A percentile compares a stretch with the other conserved stretches of the same genome.
Conservation (phyloP, 495 filamentous ascomycete genomes). For the Tetracladium setigerum region DNA sequence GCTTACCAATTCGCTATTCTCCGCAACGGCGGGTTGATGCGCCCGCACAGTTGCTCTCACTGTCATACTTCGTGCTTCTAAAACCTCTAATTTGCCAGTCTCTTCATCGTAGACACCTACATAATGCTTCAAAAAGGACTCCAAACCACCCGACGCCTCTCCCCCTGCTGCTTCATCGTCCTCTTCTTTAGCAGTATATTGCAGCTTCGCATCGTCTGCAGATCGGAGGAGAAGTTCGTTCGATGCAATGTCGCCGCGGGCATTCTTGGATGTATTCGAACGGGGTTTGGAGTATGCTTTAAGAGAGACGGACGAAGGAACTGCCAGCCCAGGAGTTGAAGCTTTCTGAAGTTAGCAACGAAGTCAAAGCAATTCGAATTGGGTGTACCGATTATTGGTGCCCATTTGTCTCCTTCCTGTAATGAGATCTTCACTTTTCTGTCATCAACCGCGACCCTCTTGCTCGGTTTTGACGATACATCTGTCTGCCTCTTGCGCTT, state of each 20-base stretch:
- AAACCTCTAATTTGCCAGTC: constrained; percentile 61
- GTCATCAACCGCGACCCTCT: constrained; percentile 53
- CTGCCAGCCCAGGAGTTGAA: constrained; percentile 57
- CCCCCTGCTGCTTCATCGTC: too few species aligned
- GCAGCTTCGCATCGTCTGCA: constrained; percentile 64
- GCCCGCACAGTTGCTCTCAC: constrained; percentile 57
- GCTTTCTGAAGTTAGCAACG: constrained; percentile 35
- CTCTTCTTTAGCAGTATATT: constrained; percentile 76
- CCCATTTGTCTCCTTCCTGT: constrained; percentile 44
- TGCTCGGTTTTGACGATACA: constrained; percentile 46
- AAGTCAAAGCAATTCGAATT: background rate
- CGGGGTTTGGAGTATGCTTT: constrained; percentile 55
- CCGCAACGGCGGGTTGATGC: constrained; percentile 36
- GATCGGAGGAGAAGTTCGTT: constrained; percentile 69
- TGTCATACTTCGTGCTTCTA: constrained; percentile 67
- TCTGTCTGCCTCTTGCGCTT: constrained; percentile 67
- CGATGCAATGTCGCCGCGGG: constrained; percentile 34
- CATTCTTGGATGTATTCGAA: too few species aligned
- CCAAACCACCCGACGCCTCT: constrained; percentile 48
- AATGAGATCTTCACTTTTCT: constrained; percentile 49
- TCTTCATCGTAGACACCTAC: constrained; percentile 76
- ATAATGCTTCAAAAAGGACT: constrained; percentile 73
- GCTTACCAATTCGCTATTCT: too few species aligned
- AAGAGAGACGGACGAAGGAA: constrained; percentile 48
- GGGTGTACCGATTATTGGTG: constrained; percentile 57